These are phyloP conservation scores for Porpolomopsis calyptriformis DNA, from an alignment of 768 basidiomycete species.

Conservation along the genomic window DNA sequence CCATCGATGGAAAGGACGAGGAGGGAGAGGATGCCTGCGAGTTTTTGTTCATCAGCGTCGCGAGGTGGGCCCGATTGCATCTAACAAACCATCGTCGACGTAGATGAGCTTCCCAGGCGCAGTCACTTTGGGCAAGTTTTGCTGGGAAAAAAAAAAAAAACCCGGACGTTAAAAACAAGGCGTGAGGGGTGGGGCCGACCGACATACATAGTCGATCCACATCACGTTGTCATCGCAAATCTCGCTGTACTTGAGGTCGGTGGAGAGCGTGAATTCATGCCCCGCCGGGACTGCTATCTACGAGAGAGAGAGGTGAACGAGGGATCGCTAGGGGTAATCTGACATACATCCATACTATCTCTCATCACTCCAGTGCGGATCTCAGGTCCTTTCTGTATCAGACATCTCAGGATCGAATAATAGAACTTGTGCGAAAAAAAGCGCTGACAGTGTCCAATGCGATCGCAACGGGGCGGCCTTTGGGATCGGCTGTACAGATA, in stretches of 20 bases:
- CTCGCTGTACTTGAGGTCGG: slow-evolving; percentile 72
- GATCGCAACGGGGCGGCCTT: slow-evolving; percentile 89
- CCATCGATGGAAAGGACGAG: slow-evolving; percentile 87
- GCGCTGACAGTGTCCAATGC: slow-evolving; percentile 86
- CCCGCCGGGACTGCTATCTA: slow-evolving; percentile 80
- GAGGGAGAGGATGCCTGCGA: slow-evolving; percentile 73
- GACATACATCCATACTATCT: slow-evolving; percentile 73
- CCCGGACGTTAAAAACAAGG: not conserved
- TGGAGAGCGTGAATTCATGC: slow-evolving; percentile 87
- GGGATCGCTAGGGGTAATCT: not conserved
- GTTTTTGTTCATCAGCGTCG: too few species aligned
- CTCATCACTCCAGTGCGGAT: slow-evolving; percentile 94
- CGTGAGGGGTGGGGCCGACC: slow-evolving; percentile 28
- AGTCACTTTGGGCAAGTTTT: slow-evolving; percentile 91
- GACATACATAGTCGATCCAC: slow-evolving; percentile 90
- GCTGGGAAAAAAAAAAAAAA: slow-evolving; percentile 29
- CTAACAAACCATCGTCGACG: slow-evolving; percentile 85
- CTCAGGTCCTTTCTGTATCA: slow-evolving; percentile 91
- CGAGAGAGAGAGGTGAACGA: slow-evolving; percentile 4
- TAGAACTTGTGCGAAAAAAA: slow-evolving; percentile 3
- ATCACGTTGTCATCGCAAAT: slow-evolving; percentile 73
- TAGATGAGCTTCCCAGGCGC: slow-evolving; percentile 96
- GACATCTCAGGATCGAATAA: slow-evolving; percentile 9
- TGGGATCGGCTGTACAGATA: slow-evolving; percentile 42
- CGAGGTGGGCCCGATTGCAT: too few species aligned